phyloP scores from a whole-genome alignment of 2,329 filamentous ascomycete genomes.

The Aspergillus udagawae region DNA sequence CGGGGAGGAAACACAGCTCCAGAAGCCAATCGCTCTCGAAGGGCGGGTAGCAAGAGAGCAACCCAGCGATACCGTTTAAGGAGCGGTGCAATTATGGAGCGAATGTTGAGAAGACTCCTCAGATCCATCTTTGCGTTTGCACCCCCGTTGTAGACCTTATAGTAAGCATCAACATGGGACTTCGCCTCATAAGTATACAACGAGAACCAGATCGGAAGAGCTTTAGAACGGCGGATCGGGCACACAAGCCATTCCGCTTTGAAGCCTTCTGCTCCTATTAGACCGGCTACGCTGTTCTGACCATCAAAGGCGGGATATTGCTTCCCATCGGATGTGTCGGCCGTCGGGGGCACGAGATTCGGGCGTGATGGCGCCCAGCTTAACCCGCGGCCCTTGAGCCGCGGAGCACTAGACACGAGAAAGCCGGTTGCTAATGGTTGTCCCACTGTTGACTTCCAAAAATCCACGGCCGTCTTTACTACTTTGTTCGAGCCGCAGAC shows the following conservation, averaged over 20 bases:
- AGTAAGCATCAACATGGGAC: neutral
- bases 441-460: constrained; percentile 2
- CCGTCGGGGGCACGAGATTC: constrained; percentile 7
- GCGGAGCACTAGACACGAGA: constrained; percentile 5
- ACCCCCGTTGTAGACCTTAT: neutral
- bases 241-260: constrained; percentile 5
- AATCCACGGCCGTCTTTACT: constrained; percentile 2
- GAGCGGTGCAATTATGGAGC: constrained; percentile 1
- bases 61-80: constrained; percentile 5
- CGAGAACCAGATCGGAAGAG: neutral
- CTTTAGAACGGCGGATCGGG: neutral
- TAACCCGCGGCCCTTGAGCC: constrained; percentile 1
- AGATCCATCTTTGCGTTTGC: neutral
- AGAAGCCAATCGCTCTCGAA: neutral
- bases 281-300: neutral
- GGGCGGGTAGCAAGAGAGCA: constrained; percentile 1
- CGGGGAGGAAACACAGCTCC: neutral
- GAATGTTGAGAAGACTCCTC: neutral
- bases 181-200: neutral
- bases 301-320: constrained; percentile 6
- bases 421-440: neutral
- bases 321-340: neutral
- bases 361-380: constrained; percentile 10
- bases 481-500: constrained; percentile 8
- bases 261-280: constrained; percentile 1